These are phyloP conservation scores for Fagopyrum esculentum DNA, from an alignment of 148 eudicot genomes.

Conservation along the genomic window DNA sequence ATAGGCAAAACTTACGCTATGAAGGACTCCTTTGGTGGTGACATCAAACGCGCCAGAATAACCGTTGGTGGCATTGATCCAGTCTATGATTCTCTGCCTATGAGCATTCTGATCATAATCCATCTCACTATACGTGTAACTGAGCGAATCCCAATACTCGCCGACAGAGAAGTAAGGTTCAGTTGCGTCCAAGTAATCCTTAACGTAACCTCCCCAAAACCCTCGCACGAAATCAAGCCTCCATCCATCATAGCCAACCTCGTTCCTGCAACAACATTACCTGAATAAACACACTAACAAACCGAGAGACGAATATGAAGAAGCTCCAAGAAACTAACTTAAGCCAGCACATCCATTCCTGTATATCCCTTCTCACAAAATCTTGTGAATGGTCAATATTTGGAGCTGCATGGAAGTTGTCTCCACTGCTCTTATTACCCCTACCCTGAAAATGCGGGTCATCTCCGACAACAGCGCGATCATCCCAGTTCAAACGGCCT, in stretches of 20 bases:
- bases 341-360: conserved; percentile 88
- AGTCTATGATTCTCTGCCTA: conserved; percentile 89
- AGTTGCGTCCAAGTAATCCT: conserved; percentile 83
- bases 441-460: conserved; percentile 99
- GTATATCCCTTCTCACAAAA: conserved; percentile 83
- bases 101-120: conserved; percentile 96
- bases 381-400: conserved; percentile 99
- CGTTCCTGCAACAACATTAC: conserved; percentile 49
- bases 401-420: conserved; percentile 98
- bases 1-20: conserved; percentile 48
- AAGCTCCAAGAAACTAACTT: conserved; percentile 38
- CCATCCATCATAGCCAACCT: conserved; percentile 99
- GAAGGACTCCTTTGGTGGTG: conserved; percentile 97
- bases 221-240: conserved; percentile 97
- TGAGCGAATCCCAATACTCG: conserved; percentile 97
- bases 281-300: conserved; percentile 6
- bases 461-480: conserved; percentile 91
- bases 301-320: not conserved
- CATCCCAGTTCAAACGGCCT: conserved; percentile 98
- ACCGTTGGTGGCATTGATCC: conserved; percentile 91
- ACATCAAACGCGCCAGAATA: conserved; percentile 96
- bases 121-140: conserved; percentile 88
- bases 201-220: conserved; percentile 99
- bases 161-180: conserved; percentile 91
- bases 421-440: conserved; percentile 98